Percentiles rank a stretch among this genome's conserved stretches.
phyloP scores from a whole-genome alignment of 257 asterid species.

The Perilla frutescens region DNA sequence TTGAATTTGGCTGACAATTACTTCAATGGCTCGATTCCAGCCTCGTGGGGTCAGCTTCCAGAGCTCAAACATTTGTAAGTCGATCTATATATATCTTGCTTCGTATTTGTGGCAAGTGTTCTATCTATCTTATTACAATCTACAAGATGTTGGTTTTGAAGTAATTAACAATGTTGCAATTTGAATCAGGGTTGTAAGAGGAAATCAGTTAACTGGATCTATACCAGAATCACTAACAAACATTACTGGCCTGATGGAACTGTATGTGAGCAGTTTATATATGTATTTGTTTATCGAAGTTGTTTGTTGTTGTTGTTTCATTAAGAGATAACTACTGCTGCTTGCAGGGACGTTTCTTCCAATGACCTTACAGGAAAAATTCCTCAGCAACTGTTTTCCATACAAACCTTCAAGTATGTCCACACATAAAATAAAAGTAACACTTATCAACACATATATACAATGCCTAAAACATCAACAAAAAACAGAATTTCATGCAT shows the following conservation, averaged over 20 bases:
- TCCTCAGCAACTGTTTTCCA: conserved; percentile 62
- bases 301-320: background rate
- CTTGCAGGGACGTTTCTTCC: conserved; percentile 80
- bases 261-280: conserved; percentile 48
- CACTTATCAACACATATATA: no score
- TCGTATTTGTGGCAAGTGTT: no score
- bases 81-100: background rate
- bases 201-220: conserved; percentile 62
- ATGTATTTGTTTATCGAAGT: background rate
- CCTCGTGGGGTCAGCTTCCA: conserved; percentile 70
- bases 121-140: no score
- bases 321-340: background rate
- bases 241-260: conserved; percentile 57
- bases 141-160: no score
- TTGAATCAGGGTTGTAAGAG: conserved; percentile 60
- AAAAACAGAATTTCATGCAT: no score
- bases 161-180: conserved; percentile 5
- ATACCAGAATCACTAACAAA: conserved; percentile 64
- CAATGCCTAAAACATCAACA: no score
- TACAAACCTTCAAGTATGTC: conserved; percentile 72
- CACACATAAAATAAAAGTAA: background rate
- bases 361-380: conserved; percentile 73
- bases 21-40: conserved; percentile 78
- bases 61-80: conserved; percentile 75
- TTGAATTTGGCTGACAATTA: conserved; percentile 71